Evolutionary conservation across 2,329 filamentous ascomycete genomes (phyloP), one percentile per base, ranked within the genome.

Genomic region (Corynespora cassiicola): DNA sequence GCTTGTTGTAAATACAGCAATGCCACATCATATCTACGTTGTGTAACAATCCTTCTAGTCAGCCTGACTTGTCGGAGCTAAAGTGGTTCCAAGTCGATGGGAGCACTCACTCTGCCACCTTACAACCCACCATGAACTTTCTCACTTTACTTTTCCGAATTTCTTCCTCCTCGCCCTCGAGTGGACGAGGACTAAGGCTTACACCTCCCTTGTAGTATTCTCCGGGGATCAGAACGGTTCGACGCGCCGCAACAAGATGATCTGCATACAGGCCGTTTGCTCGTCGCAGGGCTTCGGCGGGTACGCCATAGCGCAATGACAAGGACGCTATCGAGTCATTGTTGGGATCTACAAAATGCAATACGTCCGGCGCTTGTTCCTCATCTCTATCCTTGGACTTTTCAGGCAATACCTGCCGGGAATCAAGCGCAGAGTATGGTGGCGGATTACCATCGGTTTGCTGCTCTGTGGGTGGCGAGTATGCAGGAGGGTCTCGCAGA

Each of bases 91-190:
- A 25, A 7, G n/a, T 1, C n/a, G 24, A 3, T n/a, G 32, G 34
- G 16, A n/a, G 7, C 24, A 72, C 77, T 70, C 84, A 91, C 74
- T 91, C 86, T 16, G 80, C 73, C 18, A 88, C 85, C 63, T 92
- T 92, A 69, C 85, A 88, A 1, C 78, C 76, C 2, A 89, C 82
- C 88, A 91, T 91, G 75, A 86, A 92, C 45, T 86, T 80, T 26
- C 88, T 76, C 21, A 92, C 77, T 59, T 84, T 85, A 12, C 73
- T 76, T 69, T 88, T 91, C 47, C 83, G 78, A 32, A 79, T 73
- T 68, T 88, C 85, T 56, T 90, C 87, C 29, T 87, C 85, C 59
- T 89, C 87, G 31, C 85, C 82, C 36, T 87, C 86, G n/a, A 88
- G 55, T 0, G 88, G 87, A 18, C 78, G 73, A 1, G 87, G 86